These are phyloP conservation scores for Naganishia randhawae DNA, from an alignment of 768 basidiomycete species.

Conservation along the genomic window DNA sequence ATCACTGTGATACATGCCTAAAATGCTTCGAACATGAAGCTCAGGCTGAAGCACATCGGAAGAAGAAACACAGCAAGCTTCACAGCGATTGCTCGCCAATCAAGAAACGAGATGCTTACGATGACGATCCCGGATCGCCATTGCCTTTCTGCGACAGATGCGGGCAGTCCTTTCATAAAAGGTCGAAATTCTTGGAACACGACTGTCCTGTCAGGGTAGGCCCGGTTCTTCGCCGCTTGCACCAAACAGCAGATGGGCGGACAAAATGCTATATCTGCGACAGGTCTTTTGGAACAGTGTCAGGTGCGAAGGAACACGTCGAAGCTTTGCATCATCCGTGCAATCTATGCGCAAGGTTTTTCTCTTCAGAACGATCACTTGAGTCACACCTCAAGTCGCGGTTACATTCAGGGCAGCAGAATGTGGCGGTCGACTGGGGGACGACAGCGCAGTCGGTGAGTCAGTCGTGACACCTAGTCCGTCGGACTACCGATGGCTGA, in stretches of 20 bases:
- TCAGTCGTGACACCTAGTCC: not conserved
- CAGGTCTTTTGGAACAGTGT: not conserved
- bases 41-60: no score
- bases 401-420: not conserved
- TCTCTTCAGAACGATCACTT: not conserved
- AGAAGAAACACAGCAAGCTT: not conserved
- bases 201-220: not conserved
- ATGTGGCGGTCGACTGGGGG: no score
- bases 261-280: not conserved
- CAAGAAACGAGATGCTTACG: not conserved
- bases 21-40: no score
- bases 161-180: not conserved
- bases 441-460: not conserved
- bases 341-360: not conserved
- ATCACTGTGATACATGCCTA: no score
- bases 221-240: no score
- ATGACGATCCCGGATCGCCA: not conserved
- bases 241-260: not conserved
- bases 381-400: not conserved
- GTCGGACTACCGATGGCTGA: not conserved
- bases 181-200: not conserved
- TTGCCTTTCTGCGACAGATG: not conserved
- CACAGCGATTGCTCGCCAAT: not conserved
- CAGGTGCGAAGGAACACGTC: not conserved
- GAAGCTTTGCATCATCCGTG: not conserved